Base-by-base conservation (phyloP, 176 grass and related monocot genomes). In the Panicum miliaceum region DNA sequence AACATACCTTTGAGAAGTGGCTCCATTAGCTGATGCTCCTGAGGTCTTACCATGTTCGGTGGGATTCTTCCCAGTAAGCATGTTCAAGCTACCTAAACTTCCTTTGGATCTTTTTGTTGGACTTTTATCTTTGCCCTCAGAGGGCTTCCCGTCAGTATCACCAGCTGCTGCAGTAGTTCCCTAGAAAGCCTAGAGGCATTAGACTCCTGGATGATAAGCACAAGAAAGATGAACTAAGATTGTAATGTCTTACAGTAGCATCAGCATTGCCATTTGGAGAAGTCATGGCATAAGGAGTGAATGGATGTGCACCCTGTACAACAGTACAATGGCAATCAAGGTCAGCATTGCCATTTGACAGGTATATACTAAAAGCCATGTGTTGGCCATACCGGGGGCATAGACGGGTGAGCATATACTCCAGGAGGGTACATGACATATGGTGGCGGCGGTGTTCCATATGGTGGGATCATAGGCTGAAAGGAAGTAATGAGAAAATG, bases 51-150 rank as follows among this genome's bases (percentile, higher is more conserved):
- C 81, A 64, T 81, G 86, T 86, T 91, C 90, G 43, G 29, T 73
- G 43, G 82, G 78, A 54, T 88, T 93, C 89, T 91, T 94, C 78
- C 92, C 92, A 51, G 88, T 89, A 91, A 96, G 90, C 90, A 96
- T 99, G 59, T 92, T 96, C 84, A 95, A 87, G 89, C 96, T 99
- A 70, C 96, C 93, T 90, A 96, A 99, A 96, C 91, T 96, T 83
- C 88, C 91, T 91, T 90, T 96, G 40, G 96, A 96, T 86, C 89
- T 89, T 81, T 94, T 99, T 37, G 92, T 83, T 34, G 83, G 83
- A 85, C 89, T 92, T 82, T 88, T 94, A 85, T 94, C 93, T 84
- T 94, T 99, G 74, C 90, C 88, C 77, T 99, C 91, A 20, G 83
- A 89, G 51, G 91, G 84, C 67, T 92, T 98, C 15, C 82, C 85